Evolutionary conservation across 805 yeast species (phyloP).

Genomic region (Lipomyces spencermartinsiae): DNA sequence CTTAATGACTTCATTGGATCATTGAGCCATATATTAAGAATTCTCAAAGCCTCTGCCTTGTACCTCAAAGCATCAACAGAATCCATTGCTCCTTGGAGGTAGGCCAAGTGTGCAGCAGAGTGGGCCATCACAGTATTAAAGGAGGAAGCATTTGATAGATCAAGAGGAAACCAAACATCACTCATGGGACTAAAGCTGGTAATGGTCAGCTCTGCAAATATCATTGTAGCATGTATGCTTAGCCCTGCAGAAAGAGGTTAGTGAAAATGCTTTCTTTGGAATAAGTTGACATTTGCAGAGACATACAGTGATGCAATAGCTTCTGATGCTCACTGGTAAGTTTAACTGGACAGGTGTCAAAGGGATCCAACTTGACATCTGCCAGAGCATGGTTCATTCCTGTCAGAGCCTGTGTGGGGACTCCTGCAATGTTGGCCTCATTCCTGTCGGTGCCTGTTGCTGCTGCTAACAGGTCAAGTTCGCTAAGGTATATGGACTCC

Average conservation of each 20-base stretch:
- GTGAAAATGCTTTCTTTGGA: neutral
- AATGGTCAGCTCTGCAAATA: neutral
- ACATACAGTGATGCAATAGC: neutral
- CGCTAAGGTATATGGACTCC: neutral
- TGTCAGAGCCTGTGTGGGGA: neutral
- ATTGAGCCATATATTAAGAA: neutral
- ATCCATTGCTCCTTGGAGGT: neutral
- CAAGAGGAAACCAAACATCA: neutral
- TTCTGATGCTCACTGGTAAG: neutral
- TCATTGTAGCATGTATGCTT: neutral
- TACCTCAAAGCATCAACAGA: neutral
- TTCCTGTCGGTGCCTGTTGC: neutral
- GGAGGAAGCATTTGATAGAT: neutral
- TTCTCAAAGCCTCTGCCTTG: neutral
- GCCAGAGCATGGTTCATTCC: neutral
- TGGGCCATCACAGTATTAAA: neutral
- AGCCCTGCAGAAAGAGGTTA: neutral
- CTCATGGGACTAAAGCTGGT: neutral
- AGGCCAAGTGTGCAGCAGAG: neutral
- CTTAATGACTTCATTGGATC: neutral
- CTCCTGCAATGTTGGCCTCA: neutral
- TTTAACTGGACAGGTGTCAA: neutral
- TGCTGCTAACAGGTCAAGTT: neutral
- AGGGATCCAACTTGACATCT: neutral
- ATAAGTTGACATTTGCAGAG: neutral